phyloP scores from a whole-genome alignment of 129 eudicot species.

The Daucus carota region DH1_v3.0 NC_030383.2:46531501-46532000 shows the following conservation, averaged over 20 bases:
- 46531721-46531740: too few species aligned
- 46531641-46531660: not conserved
- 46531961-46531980: not conserved
- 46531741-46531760: too few species aligned
- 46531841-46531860: not conserved
- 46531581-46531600: conserved; percentile 30
- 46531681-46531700: too few species aligned
- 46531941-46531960: not conserved
- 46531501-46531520: conserved; percentile 16
- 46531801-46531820: not conserved
- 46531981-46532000: not conserved
- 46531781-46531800: too few species aligned
- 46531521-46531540: conserved; percentile 14
- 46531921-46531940: not conserved
- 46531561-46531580: not conserved
- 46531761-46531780: too few species aligned
- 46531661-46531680: too few species aligned
- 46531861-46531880: not conserved
- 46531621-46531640: conserved; percentile 45
- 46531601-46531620: conserved; percentile 34
- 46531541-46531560: not conserved
- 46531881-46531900: not conserved
- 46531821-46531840: not conserved
- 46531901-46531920: not conserved
- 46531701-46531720: too few species aligned